phyloP scores from a whole-genome alignment of 129 eudicot species.

The Arctium lappa region DNA sequence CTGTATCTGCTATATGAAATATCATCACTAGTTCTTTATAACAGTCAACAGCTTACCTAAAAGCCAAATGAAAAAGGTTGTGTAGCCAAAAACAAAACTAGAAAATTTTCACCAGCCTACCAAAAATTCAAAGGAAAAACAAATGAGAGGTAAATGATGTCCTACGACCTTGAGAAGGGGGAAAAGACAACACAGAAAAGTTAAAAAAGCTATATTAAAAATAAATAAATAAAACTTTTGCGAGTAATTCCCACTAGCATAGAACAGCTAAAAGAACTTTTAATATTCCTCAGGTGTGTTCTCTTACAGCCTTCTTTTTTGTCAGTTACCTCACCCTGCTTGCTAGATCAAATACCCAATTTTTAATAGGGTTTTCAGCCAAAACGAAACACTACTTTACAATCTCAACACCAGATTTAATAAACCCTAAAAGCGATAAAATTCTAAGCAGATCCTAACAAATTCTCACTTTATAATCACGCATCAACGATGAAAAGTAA shows the following conservation, averaged over 20 bases:
- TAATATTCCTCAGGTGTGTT: conserved; percentile 28
- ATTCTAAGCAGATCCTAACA: conserved; percentile 34
- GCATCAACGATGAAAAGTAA: not conserved
- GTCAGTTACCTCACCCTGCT: conserved; percentile 25
- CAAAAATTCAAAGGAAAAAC: not conserved
- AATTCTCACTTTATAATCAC: conserved; percentile 21
- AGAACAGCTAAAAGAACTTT: conserved; percentile 33
- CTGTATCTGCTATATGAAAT: not conserved
- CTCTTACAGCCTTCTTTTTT: conserved; percentile 35
- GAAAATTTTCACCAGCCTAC: not conserved
- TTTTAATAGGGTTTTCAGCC: not conserved
- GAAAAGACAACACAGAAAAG: conserved; percentile 45
- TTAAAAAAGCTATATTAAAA: conserved; percentile 19
- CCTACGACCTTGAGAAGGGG: conserved; percentile 9
- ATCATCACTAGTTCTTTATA: not conserved
- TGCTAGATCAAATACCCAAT: conserved; percentile 17
- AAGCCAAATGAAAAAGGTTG: conserved; percentile 18
- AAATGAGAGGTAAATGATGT: not conserved
- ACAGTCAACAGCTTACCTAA: conserved; percentile 4
- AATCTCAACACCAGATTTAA: conserved; percentile 17
- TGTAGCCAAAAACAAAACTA: conserved; percentile 16
- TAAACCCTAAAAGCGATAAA: conserved; percentile 11
- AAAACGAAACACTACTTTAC: conserved; percentile 23
- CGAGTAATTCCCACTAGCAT: conserved; percentile 41
- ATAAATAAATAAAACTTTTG: not conserved